phyloP scores from a whole-genome alignment of 164 flowering plant species.

The Nymphaea thermarum region DNA sequence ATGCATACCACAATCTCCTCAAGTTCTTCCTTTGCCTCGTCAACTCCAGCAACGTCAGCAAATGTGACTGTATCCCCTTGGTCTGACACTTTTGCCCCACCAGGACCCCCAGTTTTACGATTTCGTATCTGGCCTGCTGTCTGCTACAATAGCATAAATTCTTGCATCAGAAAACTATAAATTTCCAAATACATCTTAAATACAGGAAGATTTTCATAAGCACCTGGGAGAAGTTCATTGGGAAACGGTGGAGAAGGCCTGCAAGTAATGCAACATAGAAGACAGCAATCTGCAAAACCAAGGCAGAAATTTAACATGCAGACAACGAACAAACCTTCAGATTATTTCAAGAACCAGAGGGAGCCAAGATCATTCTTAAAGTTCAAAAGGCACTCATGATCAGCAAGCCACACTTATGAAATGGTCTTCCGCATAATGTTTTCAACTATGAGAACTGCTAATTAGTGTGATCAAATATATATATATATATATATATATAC shows the following conservation, averaged over 20 bases:
- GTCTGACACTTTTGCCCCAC: conserved; percentile 65
- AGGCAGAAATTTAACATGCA: neutral
- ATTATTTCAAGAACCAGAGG: neutral
- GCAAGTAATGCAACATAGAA: conserved; percentile 86
- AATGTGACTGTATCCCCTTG: conserved; percentile 75
- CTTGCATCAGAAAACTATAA: conserved; percentile 2
- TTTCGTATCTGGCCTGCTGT: conserved; percentile 82
- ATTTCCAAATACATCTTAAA: conserved; percentile 3
- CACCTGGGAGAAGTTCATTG: conserved; percentile 86
- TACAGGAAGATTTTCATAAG: conserved; percentile 5
- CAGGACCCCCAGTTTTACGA: conserved; percentile 65
- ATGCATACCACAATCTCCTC: conserved; percentile 94
- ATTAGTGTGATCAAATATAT: no score
- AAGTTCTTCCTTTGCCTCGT: conserved; percentile 98
- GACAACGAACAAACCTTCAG: neutral
- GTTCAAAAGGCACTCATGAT: neutral
- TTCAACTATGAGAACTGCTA: no score
- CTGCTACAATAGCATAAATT: conserved; percentile 29
- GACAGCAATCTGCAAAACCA: conserved; percentile 58
- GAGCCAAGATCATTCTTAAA: no score
- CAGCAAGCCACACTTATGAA: neutral
- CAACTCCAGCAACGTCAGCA: conserved; percentile 98
- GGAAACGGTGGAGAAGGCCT: conserved; percentile 75
- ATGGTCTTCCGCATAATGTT: neutral
- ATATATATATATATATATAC: no score